Evolutionary conservation across 192 early-diverging fungal species (phyloP), one percentile per base, ranked within the genome.

Genomic region (Gorgonomyces haynaldii): DNA sequence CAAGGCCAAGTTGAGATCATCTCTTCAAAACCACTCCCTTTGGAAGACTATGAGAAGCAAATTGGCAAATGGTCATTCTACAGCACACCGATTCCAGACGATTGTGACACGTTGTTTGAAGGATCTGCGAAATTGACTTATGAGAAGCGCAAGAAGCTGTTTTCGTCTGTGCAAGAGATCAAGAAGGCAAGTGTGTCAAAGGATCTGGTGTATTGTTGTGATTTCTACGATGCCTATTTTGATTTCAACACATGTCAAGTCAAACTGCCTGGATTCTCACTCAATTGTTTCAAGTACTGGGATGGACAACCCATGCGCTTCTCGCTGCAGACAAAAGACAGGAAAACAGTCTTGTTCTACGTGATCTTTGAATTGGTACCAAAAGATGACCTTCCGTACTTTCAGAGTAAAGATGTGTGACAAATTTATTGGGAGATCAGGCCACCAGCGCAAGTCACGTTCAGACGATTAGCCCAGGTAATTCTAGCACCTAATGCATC

Each of bases 141-240:
- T 40, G 66, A 68, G 31, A 66, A 66, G 34, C 50, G 66, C 3
- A 60, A 69, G 48, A 65, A 47, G 2, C 44, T 45, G 16, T 69
- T 69, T 56, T 19, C 25, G 13, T 42, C 50, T 20, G 6, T 29
- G 10, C n/a, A n/a, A 9, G 38, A 53, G 8, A 38, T 63, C 6
- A 29, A 46, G 27, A 22, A 19, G 10, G 44, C 56, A 17, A 39
- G 13, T 2, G 12, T 71, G 23, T 27, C 28, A n/a, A 25, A 58
- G 3, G 54, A 61, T 25, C 10, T 56, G 2, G 35, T 66, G 10
- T 71, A 65, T 50, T 43, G 39, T 36, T 52, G 62, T 50, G 69
- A 71, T 28, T 61, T 57, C 24, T 71, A 70, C 53, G 50, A 69
- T 28, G 58, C 63, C 6, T 70, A 61, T 39, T 52, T 71, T 21